A percentile compares a stretch with the other conserved stretches of the same genome.
Conservation (phyloP, 2,329 filamentous ascomycete species). For the Colletotrichum aenigma region DNA sequence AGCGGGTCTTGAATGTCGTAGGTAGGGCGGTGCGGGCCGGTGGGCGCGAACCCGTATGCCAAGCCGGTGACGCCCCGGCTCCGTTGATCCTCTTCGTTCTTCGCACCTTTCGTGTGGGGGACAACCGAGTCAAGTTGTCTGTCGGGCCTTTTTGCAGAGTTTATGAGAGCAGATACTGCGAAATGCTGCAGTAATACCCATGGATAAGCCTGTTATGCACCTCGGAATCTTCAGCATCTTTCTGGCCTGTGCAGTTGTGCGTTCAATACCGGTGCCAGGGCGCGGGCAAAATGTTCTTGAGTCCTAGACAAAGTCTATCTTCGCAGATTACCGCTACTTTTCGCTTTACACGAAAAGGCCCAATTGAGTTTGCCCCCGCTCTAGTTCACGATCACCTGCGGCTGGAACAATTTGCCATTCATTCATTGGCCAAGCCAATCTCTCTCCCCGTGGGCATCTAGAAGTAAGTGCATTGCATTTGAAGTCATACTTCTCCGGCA, state of each 20-base stretch:
- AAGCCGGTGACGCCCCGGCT: neutral
- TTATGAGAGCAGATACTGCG: neutral
- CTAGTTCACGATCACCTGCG: neutral
- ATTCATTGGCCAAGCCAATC: too few species aligned
- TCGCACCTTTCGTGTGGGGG: neutral
- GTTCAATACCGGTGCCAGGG: neutral
- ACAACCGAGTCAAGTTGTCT: fast-evolving
- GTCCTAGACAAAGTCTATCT: fast-evolving
- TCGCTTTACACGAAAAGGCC: fast-evolving
- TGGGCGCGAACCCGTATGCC: fast-evolving
- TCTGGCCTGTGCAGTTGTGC: neutral
- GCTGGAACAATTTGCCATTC: too few species aligned
- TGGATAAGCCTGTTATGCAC: neutral
- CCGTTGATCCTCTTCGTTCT: neutral
- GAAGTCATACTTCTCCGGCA: too few species aligned
- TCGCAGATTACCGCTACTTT: neutral
- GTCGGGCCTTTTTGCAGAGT: neutral
- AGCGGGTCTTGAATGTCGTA: neutral
- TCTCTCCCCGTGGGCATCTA: too few species aligned
- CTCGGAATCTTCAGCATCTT: fast-evolving
- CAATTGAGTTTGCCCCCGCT: neutral
- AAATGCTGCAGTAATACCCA: fast-evolving
- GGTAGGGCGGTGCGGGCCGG: neutral
- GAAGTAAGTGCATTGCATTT: too few species aligned
- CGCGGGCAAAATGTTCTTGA: neutral